phyloP scores from a whole-genome alignment of 176 grass and related monocot genomes.

The Aechmea fasciata region DNA sequence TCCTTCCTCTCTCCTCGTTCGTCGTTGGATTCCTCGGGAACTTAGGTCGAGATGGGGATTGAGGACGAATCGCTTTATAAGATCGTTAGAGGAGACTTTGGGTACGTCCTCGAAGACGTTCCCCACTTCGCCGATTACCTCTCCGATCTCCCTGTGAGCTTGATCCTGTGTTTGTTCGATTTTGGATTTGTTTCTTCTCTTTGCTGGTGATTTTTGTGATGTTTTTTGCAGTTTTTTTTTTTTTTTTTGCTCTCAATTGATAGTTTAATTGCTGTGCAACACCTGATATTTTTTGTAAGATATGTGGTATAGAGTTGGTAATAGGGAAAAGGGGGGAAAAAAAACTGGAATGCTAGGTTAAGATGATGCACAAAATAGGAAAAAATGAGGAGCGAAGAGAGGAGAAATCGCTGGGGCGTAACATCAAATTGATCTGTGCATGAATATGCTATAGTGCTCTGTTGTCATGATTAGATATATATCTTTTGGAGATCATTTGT shows the following conservation, averaged over 20 bases:
- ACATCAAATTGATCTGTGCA: too few relatives aligned
- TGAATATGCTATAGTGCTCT: background rate
- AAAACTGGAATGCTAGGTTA: too few relatives aligned
- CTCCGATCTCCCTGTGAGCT: slow-evolving; percentile 53
- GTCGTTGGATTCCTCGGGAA: background rate
- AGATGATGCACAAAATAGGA: too few relatives aligned
- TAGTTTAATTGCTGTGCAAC: background rate
- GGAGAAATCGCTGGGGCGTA: too few relatives aligned
- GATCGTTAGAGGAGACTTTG: slow-evolving; percentile 51
- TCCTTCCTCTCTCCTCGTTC: background rate
- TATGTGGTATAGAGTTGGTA: too few relatives aligned
- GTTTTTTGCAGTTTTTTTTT: too few relatives aligned
- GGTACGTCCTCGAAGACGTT: slow-evolving; percentile 92
- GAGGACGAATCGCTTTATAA: slow-evolving; percentile 21
- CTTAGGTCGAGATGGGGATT: background rate
- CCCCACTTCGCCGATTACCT: slow-evolving; percentile 84
- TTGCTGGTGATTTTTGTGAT: too few relatives aligned
- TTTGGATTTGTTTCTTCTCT: background rate
- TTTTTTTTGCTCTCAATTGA: background rate
- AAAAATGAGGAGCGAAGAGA: too few relatives aligned
- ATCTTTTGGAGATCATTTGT: background rate
- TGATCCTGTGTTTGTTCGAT: background rate
- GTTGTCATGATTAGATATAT: background rate
- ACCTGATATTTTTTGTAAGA: background rate
- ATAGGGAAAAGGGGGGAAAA: too few relatives aligned